Evolutionary conservation across 495 filamentous ascomycete genomes (phyloP), one percentile per base, ranked within the genome.

Genomic region (Penicillium cataractarum): DNA sequence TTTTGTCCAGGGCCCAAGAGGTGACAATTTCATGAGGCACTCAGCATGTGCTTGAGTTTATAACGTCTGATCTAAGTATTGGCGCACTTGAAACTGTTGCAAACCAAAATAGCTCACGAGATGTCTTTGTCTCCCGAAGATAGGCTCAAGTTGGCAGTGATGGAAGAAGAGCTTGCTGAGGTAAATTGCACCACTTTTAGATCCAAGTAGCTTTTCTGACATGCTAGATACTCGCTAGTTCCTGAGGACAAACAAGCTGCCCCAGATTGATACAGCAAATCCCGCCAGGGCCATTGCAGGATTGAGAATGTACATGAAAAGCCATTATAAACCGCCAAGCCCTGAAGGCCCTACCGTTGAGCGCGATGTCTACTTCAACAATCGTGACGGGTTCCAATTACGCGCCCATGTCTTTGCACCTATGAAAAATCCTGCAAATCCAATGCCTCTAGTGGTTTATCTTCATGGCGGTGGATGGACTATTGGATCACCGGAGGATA

Each of bases 401-500:
- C 49, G 49, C 17, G 49, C 26, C 0, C n/a, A 32, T 27, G 26
- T 52, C 26, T 52, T 52, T 32, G 49, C 26, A n/a, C 49, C 49
- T 9, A 19, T 6, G 3, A n/a, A 31, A 3, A 4, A 8, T 3
- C 24, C 49, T 6, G 26, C 24, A 31, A n/a, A 27, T 0, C 26
- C 26, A 17, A 52, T 52, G 49, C 26, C 49, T 27, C 49, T 52
- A 15, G 29, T 52, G 0, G 49, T 52, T 8, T 52, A 52, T n/a
- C 7, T 52, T 6, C 49, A 52, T 12, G 49, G 49, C 13, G 49
- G 49, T 3, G 49, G 49, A 31, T 31, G 49, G 49, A 52, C 49
- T n/a, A 52, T 52, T 52, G 49, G 49, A 12, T 52, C 49, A 17
- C 49, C 49, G 13, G 49, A 52, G 31, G 49, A 52, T 32, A 52